Conservation (phyloP, 352 stramenopile genomes). For the Blastocystis sp. region DNA sequence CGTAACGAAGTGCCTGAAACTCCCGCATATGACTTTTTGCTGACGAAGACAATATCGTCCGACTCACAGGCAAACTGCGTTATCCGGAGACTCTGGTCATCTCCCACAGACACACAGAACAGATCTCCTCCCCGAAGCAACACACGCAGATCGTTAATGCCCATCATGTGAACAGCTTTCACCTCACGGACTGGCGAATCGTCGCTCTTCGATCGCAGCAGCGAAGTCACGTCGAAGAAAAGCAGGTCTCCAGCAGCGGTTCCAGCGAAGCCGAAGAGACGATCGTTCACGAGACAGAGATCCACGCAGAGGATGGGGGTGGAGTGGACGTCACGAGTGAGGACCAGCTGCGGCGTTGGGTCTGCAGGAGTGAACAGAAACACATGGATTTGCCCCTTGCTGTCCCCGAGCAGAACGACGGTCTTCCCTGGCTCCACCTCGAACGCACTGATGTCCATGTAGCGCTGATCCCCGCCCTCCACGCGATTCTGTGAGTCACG, state of each 20-base stretch:
- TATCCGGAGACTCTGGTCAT: constrained; percentile 11
- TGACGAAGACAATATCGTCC: background rate
- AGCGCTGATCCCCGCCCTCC: constrained; percentile 7
- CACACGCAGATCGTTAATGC: background rate
- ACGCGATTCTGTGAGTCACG: background rate
- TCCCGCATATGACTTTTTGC: background rate
- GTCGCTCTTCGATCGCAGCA: background rate
- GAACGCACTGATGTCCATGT: background rate
- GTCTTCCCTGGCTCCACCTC: no score
- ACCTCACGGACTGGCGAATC: background rate
- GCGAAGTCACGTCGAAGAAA: background rate
- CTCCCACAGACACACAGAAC: constrained; percentile 8
- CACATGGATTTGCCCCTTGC: background rate
- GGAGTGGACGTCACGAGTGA: background rate
- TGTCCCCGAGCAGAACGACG: background rate
- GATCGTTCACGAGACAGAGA: background rate
- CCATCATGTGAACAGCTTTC: background rate
- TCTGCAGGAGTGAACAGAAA: background rate
- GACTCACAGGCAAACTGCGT: background rate
- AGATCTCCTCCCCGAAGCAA: background rate
- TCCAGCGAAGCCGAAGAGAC: background rate
- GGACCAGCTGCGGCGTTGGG: background rate
- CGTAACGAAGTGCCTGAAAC: constrained; percentile 25
- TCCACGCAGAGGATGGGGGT: background rate
- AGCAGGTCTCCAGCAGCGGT: constrained; percentile 14